Conservation (phyloP, 345 rosid genomes). For the Eucalyptus cloeziana region DNA sequence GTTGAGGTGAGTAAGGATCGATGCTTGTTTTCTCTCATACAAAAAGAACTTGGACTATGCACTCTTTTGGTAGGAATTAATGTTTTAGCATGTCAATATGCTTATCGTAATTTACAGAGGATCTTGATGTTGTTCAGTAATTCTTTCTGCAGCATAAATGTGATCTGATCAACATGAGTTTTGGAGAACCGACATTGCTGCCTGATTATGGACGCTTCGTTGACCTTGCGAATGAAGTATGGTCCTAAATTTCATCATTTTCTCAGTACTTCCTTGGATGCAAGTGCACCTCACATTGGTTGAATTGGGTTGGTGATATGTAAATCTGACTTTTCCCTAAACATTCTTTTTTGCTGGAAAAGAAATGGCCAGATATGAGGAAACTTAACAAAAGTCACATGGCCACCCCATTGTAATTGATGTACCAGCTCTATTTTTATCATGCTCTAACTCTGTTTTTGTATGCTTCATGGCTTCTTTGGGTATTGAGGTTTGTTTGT, state of each 20-base stretch:
- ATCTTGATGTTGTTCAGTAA: neutral
- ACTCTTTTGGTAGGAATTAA: neutral
- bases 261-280: neutral
- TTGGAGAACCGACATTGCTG: constrained; percentile 71
- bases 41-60: neutral
- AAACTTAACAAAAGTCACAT: neutral
- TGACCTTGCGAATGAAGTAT: constrained; percentile 91
- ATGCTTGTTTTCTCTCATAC: neutral
- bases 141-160: constrained; percentile 73
- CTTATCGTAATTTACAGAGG: neutral
- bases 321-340: neutral
- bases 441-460: neutral
- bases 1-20: constrained; percentile 54
- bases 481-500: neutral
- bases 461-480: neutral
- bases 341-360: neutral
- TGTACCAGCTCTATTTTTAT: neutral
- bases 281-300: neutral
- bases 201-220: constrained; percentile 98
- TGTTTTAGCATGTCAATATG: neutral
- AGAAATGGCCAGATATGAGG: neutral
- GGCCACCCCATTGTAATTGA: neutral
- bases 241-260: neutral
- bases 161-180: constrained; percentile 98
- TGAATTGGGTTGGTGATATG: neutral